Conservation (phyloP, 2,329 filamentous ascomycete species). For the Diaporthe batatas region DNA sequence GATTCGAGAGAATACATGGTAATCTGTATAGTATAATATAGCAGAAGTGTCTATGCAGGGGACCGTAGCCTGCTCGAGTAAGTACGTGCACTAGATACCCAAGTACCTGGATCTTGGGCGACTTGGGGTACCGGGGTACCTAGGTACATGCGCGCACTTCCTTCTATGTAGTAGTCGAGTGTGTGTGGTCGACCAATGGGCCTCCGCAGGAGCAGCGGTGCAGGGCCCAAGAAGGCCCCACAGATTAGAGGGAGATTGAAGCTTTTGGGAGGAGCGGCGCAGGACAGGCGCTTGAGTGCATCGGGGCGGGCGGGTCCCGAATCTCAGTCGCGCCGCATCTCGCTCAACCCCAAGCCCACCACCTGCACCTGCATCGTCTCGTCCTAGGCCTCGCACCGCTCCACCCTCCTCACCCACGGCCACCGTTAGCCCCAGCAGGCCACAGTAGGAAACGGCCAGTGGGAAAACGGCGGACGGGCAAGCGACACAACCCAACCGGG, state of each 20-base stretch:
- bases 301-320: constrained; percentile 1
- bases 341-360: neutral
- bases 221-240: constrained; percentile 14
- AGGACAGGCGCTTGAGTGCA: constrained; percentile 21
- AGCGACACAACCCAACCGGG: neutral
- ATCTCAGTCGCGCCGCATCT: neutral
- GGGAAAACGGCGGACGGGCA: neutral
- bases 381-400: neutral
- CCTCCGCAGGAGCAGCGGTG: constrained; percentile 8
- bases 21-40: no score
- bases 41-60: no score
- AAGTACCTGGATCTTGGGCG: no score
- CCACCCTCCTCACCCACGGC: neutral
- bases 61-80: no score
- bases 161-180: no score
- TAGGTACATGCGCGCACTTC: neutral
- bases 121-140: no score
- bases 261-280: constrained; percentile 11
- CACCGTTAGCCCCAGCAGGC: no score
- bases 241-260: constrained; percentile 32
- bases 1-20: no score
- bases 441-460: neutral
- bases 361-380: neutral
- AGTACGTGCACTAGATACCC: neutral
- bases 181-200: neutral